These are phyloP conservation scores for Uronychia binucleata DNA, from an alignment of 73 alveolate species.

Conservation along the genomic window DNA sequence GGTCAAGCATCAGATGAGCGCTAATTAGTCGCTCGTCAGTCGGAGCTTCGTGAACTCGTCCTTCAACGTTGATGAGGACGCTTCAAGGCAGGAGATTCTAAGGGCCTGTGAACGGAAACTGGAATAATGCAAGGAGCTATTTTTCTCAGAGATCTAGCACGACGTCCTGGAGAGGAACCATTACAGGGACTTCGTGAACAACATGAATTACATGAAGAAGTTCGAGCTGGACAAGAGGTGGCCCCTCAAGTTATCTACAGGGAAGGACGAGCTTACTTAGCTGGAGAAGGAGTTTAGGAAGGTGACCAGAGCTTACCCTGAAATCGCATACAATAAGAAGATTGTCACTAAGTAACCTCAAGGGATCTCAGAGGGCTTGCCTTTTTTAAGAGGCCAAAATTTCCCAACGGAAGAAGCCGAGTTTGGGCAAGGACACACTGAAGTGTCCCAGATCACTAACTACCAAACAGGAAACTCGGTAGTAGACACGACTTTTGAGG, in stretches of 20 bases:
- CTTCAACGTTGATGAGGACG: background rate
- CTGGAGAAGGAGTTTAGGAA: too few species aligned
- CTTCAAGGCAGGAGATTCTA: background rate
- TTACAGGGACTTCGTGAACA: background rate
- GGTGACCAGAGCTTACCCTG: too few species aligned
- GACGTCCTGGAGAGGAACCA: background rate
- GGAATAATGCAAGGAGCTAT: background rate
- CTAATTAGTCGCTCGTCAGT: background rate
- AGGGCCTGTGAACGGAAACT: background rate
- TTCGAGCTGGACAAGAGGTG: background rate
- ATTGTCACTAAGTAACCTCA: too few species aligned
- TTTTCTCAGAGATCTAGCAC: background rate
- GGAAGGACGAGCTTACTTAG: too few species aligned
- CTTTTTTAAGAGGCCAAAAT: too few species aligned
- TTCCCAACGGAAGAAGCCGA: too few species aligned
- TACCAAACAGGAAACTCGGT: too few species aligned
- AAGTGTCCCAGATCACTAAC: too few species aligned
- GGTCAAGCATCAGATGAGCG: background rate
- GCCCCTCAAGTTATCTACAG: background rate
- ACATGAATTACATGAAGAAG: background rate
- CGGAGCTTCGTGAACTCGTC: background rate
- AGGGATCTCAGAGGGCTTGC: too few species aligned
- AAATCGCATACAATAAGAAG: too few species aligned
- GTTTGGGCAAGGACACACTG: too few species aligned
- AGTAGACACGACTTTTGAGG: too few species aligned